These are phyloP conservation scores for Pseudogymnoascus sp. DNA, from an alignment of 2,329 filamentous ascomycete species.

Conservation along the genomic window DNA sequence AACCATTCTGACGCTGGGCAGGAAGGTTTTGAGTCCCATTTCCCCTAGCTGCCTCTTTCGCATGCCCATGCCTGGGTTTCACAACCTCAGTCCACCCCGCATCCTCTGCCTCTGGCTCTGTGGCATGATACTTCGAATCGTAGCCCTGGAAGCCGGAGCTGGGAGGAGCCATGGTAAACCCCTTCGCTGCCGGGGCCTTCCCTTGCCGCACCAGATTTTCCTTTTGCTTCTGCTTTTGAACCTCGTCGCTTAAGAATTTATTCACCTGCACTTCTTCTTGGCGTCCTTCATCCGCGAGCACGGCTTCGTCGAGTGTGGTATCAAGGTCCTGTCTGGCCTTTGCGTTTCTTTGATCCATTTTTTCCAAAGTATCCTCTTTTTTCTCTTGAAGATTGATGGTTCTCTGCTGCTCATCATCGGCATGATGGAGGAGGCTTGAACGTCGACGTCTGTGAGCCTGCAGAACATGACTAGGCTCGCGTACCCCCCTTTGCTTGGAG, in stretches of 20 bases:
- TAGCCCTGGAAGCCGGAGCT: not conserved
- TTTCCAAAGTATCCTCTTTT: constrained; percentile 6
- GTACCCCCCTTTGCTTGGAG: not conserved
- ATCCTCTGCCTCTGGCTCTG: not conserved
- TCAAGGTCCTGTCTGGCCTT: constrained; percentile 6
- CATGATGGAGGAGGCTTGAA: not conserved
- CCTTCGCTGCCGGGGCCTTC: not conserved
- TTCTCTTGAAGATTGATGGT: not conserved
- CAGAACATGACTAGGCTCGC: not conserved
- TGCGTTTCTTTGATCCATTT: not conserved
- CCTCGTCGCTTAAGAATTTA: not conserved
- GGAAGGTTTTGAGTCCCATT: not conserved
- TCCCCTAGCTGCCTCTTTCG: not conserved
- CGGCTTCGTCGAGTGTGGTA: not conserved
- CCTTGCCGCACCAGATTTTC: not conserved
- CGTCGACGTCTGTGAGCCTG: constrained; percentile 7
- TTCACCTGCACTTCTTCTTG: constrained; percentile 1
- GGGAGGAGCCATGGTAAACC: not conserved
- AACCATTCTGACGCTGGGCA: not conserved
- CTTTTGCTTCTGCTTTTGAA: not conserved
- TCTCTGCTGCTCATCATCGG: constrained; percentile 8
- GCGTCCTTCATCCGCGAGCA: not conserved
- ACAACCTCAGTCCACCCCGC: constrained; percentile 1
- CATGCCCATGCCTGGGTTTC: not conserved
- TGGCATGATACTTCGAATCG: not conserved